A percentile compares a stretch with the other conserved stretches of the same genome.
phyloP scores from a whole-genome alignment of 345 rosid genomes.

The Salix brachista region DNA sequence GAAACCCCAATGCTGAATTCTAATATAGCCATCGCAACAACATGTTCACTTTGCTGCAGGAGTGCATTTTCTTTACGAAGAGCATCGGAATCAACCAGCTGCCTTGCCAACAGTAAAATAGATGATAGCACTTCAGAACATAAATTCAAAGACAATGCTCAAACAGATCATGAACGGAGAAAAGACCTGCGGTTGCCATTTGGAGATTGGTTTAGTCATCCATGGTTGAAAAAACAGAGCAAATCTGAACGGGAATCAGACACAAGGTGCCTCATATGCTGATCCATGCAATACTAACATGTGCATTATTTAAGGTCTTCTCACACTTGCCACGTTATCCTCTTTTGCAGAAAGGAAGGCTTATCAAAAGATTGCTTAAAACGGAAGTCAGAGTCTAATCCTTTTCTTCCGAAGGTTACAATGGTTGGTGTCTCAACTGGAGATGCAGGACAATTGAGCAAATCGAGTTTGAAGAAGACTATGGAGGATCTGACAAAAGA shows the following conservation, averaged over 20 bases:
- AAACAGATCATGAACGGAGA: slow-evolving; percentile 24
- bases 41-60: slow-evolving; percentile 38
- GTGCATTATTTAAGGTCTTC: slow-evolving; percentile 1
- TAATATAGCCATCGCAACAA: not conserved
- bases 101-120: slow-evolving; percentile 32
- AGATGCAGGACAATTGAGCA: slow-evolving; percentile 72
- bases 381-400: slow-evolving; percentile 44
- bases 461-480: slow-evolving; percentile 73
- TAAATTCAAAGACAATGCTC: slow-evolving; percentile 32
- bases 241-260: slow-evolving; percentile 29
- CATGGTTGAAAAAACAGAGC: slow-evolving; percentile 39
- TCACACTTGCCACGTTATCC: slow-evolving; percentile 3
- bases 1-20: slow-evolving; percentile 2
- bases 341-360: slow-evolving; percentile 27
- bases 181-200: slow-evolving; percentile 54
- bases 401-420: slow-evolving; percentile 93
- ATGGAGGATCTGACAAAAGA: slow-evolving; percentile 72
- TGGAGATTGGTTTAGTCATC: slow-evolving; percentile 57
- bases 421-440: slow-evolving; percentile 94
- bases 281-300: not conserved
- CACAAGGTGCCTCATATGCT: slow-evolving; percentile 32
- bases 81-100: slow-evolving; percentile 45
- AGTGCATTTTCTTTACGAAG: slow-evolving; percentile 65
- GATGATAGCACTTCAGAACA: slow-evolving; percentile 32
- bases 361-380: slow-evolving; percentile 29